Conservation (phyloP, 2,329 filamentous ascomycete species). For the Aspergillus calidoustus region DNA sequence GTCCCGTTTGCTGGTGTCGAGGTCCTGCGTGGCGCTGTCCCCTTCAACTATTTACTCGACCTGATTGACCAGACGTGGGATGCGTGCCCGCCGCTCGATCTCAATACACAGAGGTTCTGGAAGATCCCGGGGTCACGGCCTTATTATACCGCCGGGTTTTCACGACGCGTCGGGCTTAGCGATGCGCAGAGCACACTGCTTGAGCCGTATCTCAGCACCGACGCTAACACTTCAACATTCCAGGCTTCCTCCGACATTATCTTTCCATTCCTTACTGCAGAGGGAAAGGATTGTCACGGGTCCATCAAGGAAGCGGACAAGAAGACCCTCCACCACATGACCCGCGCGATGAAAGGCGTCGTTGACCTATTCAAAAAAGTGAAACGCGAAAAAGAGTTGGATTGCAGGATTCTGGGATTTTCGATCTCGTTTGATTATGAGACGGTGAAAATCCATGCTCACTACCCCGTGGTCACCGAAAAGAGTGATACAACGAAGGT, state of each 20-base stretch:
- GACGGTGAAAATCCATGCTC: background rate
- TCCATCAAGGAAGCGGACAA: background rate
- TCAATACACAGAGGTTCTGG: background rate
- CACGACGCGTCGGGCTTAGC: background rate
- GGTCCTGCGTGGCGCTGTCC: background rate
- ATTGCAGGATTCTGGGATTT: slow-evolving; percentile 12
- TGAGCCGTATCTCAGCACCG: background rate
- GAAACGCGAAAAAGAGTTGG: slow-evolving; percentile 1
- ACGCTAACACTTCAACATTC: background rate
- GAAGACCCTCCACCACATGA: slow-evolving; percentile 12
- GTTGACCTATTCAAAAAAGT: slow-evolving; percentile 5
- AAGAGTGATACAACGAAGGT: background rate
- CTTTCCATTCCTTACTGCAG: slow-evolving; percentile 12
- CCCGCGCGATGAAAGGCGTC: slow-evolving; percentile 7
- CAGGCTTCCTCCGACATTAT: background rate
- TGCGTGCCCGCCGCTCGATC: background rate
- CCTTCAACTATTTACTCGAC: background rate
- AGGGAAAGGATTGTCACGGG: background rate
- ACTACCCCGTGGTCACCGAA: background rate
- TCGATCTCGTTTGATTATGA: slow-evolving; percentile 1
- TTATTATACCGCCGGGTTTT: slow-evolving; percentile 12
- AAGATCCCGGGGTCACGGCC: background rate
- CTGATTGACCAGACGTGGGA: background rate
- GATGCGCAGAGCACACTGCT: background rate
- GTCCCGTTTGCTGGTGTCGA: background rate